Conservation (phyloP, 257 asterid species). For the Solanum sejunctum region DNA sequence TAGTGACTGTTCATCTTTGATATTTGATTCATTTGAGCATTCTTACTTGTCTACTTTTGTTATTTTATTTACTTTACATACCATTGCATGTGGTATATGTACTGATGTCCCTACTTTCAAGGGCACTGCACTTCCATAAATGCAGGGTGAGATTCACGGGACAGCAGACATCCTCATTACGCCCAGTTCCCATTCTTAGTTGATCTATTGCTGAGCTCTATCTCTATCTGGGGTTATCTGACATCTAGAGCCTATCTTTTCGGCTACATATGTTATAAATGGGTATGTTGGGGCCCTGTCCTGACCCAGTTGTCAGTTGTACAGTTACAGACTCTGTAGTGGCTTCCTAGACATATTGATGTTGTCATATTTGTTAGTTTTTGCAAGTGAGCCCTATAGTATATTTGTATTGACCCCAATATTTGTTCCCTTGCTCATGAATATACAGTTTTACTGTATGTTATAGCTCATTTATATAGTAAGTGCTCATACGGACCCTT, state of each 20-base stretch:
- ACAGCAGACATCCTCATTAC: neutral
- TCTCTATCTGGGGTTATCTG: neutral
- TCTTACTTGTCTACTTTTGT: neutral
- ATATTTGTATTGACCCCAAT: neutral
- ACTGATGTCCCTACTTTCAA: neutral
- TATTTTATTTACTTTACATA: neutral
- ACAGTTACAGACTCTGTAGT: neutral
- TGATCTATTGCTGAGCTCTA: neutral
- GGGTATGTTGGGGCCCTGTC: neutral
- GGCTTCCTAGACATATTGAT: neutral
- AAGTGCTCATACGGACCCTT: neutral
- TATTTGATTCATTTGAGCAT: neutral
- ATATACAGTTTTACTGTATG: neutral
- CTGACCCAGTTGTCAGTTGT: neutral
- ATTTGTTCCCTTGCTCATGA: neutral
- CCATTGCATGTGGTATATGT: neutral
- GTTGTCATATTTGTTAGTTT: neutral
- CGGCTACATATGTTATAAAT: neutral
- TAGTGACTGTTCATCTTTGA: neutral
- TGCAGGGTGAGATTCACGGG: neutral
- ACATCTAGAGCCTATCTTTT: neutral
- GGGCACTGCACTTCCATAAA: neutral
- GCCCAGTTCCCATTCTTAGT: neutral
- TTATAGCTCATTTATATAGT: neutral
- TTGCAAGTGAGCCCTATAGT: neutral